These are phyloP conservation scores for Backusella tuberculispora DNA, from an alignment of 192 early-diverging fungal species.

Conservation along the genomic window DNA sequence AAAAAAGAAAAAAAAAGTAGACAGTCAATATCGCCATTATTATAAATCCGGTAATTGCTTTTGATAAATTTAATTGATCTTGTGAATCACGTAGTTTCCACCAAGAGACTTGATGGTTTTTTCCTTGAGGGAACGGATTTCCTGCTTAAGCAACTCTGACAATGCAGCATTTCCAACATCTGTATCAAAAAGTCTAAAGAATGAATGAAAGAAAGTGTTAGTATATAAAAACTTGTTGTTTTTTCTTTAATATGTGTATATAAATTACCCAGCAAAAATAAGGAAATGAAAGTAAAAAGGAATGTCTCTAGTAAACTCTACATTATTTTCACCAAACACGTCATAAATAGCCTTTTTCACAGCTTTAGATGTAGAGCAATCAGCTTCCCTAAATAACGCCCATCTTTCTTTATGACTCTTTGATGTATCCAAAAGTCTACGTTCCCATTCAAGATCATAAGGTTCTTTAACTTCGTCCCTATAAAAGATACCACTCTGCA, in stretches of 20 bases:
- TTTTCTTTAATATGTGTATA: too few relatives aligned
- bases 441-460: background rate
- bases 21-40: too few relatives aligned
- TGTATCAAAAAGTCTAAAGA: background rate
- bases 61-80: background rate
- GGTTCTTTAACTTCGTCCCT: background rate
- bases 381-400: background rate
- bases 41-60: background rate
- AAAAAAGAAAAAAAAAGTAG: too few relatives aligned
- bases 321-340: background rate
- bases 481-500: background rate
- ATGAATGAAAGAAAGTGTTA: background rate
- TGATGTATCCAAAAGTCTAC: background rate
- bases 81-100: background rate
- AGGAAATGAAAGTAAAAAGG: background rate
- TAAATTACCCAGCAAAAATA: slow-evolving; percentile 6
- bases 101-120: slow-evolving; percentile 1
- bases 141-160: background rate
- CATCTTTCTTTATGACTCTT: slow-evolving; percentile 1
- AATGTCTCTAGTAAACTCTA: background rate
- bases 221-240: background rate
- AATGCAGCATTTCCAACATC: slow-evolving; percentile 10
- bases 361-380: background rate
- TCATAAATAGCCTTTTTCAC: background rate
- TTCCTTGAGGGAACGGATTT: background rate